A percentile compares a stretch with the other conserved stretches of the same genome.
Conservation (phyloP, 495 filamentous ascomycete species). For the Melanomma pulvis-pyrius region DNA sequence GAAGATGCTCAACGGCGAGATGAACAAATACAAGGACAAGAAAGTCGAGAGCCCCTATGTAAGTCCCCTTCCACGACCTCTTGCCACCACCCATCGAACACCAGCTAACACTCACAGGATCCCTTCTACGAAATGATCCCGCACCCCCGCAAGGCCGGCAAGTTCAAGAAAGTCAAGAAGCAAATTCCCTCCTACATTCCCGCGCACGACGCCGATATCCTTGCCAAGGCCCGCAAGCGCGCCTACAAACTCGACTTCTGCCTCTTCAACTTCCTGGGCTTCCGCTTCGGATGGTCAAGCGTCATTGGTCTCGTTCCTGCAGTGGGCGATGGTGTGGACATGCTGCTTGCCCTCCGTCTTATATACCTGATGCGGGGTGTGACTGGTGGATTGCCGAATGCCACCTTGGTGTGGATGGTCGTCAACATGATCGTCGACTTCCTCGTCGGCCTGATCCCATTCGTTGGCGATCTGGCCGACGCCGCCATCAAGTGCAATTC, state of each 20-base stretch:
- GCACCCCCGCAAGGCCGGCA: constrained; percentile 40
- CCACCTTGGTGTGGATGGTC: constrained; percentile 67
- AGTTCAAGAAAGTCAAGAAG: constrained; percentile 49
- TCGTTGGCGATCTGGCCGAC: constrained; percentile 83
- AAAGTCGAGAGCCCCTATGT: constrained; percentile 25
- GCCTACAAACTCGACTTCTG: constrained; percentile 83
- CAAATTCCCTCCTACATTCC: constrained; percentile 60
- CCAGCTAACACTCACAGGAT: constrained; percentile 38
- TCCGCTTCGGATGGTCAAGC: constrained; percentile 80
- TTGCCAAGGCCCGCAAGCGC: constrained; percentile 75
- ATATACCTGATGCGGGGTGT: constrained; percentile 66
- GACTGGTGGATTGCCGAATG: constrained; percentile 67
- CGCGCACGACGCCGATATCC: constrained; percentile 73
- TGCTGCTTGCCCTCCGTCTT: constrained; percentile 69
- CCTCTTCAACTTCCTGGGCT: constrained; percentile 72
- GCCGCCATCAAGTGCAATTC: constrained; percentile 50
- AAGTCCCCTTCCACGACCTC: constrained; percentile 9
- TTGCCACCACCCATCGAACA: background rate
- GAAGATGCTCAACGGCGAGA: constrained; percentile 46
- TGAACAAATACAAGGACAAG: constrained; percentile 48
- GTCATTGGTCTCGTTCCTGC: constrained; percentile 80
- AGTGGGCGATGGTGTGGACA: constrained; percentile 74
- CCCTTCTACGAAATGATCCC: constrained; percentile 46
- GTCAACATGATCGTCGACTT: constrained; percentile 79
- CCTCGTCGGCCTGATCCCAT: constrained; percentile 76